Conservation (phyloP, 192 early-diverging fungal genomes). For the Umbelopsis vinacea region DNA sequence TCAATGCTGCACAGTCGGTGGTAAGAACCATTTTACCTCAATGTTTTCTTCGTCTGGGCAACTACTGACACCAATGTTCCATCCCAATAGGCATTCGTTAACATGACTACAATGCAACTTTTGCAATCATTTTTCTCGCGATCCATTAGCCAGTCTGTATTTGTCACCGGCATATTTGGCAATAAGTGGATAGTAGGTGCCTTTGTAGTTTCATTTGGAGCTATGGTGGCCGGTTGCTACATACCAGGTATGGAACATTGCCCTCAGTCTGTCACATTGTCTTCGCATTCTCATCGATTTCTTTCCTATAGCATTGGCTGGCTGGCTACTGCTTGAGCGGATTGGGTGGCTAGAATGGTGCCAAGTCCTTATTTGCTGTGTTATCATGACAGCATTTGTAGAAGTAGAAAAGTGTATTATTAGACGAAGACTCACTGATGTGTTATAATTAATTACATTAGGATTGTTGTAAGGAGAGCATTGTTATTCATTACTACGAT, state of each 20-base stretch:
- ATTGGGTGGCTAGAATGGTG: constrained; percentile 64
- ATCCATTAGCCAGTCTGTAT: constrained; percentile 71
- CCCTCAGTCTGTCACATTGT: constrained; percentile 21
- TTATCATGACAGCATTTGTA: constrained; percentile 57
- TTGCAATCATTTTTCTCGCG: constrained; percentile 86
- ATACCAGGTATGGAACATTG: constrained; percentile 57
- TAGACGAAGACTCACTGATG: constrained; percentile 33
- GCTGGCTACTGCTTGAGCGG: constrained; percentile 58
- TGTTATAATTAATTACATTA: neutral
- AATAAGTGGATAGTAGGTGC: constrained; percentile 85
- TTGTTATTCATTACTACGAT: neutral
- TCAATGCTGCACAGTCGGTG: constrained; percentile 55
- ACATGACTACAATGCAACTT: constrained; percentile 87
- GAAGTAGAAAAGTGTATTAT: constrained; percentile 61
- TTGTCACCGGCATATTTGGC: constrained; percentile 72
- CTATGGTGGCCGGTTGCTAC: constrained; percentile 82
- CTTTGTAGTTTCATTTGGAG: constrained; percentile 68
- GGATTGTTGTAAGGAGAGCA: no score
- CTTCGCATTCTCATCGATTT: neutral
- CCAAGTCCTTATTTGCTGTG: constrained; percentile 57
- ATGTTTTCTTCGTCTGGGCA: neutral
- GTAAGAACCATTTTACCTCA: constrained; percentile 18
- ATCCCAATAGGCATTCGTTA: constrained; percentile 66
- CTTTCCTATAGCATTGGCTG: constrained; percentile 21
- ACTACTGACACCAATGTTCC: neutral